phyloP scores from a whole-genome alignment of 352 stramenopile genomes.

The Phytophthora litchii region DNA sequence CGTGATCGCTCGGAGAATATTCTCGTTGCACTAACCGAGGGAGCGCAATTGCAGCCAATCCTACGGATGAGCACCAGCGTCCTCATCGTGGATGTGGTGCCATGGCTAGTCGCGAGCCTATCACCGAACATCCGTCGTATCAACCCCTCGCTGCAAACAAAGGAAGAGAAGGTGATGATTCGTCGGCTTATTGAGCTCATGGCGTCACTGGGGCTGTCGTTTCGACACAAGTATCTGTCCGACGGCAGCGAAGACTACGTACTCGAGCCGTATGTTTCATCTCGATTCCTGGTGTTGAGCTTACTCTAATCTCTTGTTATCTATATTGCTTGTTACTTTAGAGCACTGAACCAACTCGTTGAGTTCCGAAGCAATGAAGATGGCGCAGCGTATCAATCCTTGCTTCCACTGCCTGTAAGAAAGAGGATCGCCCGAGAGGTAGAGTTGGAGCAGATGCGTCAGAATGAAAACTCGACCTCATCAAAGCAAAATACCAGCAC shows the following conservation, averaged over 20 bases:
- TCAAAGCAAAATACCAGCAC: conserved; percentile 13
- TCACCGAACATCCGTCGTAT: conserved; percentile 67
- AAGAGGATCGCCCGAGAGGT: conserved; percentile 86
- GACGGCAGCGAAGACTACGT: conserved; percentile 76
- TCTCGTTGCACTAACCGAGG: conserved; percentile 63
- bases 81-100: conserved; percentile 77
- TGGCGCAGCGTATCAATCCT: conserved; percentile 29
- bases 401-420: conserved; percentile 65
- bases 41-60: conserved; percentile 61
- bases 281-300: not conserved
- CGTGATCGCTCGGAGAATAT: conserved; percentile 72
- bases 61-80: conserved; percentile 63
- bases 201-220: conserved; percentile 78
- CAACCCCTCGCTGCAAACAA: conserved; percentile 60
- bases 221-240: conserved; percentile 66
- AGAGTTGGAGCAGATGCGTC: conserved; percentile 80
- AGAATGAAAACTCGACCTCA: conserved; percentile 44
- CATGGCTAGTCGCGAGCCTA: conserved; percentile 70
- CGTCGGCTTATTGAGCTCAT: conserved; percentile 77
- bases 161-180: conserved; percentile 74
- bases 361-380: conserved; percentile 54
- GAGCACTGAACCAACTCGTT: conserved; percentile 73
- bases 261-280: conserved; percentile 72
- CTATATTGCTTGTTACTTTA: conserved; percentile 24
- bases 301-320: conserved; percentile 2